Evolutionary conservation across 225 moss, liverwort and hornwort genomes (phyloP).

Genomic region (Rhytidiadelphus loreus): DNA sequence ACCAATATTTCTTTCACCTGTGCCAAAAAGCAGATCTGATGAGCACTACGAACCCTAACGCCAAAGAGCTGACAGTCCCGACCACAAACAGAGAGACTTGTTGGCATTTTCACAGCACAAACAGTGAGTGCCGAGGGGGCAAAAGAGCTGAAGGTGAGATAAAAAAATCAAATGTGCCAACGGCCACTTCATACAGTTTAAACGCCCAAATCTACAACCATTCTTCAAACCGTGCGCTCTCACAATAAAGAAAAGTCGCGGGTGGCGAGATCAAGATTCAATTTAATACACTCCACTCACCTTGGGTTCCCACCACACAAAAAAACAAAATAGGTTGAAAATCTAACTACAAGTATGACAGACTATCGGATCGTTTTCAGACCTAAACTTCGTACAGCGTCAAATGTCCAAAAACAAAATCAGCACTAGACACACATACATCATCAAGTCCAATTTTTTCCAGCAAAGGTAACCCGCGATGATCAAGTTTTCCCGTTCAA

Average conservation of each 20-base stretch:
- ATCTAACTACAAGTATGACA: neutral
- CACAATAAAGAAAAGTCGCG: neutral
- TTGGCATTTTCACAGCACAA: neutral
- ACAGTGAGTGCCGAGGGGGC: neutral
- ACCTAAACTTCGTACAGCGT: neutral
- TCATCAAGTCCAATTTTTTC: neutral
- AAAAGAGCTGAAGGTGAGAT: neutral
- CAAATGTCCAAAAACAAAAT: neutral
- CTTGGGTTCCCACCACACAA: neutral
- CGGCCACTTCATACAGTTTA: neutral
- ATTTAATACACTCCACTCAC: neutral
- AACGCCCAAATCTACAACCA: neutral
- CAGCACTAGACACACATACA: neutral
- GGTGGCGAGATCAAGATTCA: neutral
- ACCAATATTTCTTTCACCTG: slow-evolving; percentile 99
- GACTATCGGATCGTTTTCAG: neutral
- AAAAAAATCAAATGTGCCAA: neutral
- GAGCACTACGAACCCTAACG: neutral
- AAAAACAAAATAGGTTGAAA: neutral
- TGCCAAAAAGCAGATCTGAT: neutral
- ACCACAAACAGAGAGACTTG: neutral
- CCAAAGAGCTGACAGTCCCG: neutral
- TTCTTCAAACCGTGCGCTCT: neutral
- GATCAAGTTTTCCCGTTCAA: neutral
- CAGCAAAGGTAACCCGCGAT: neutral